Evolutionary conservation across 768 basidiomycete species (phyloP), one percentile per base, ranked within the genome.

Genomic region (Leucocoprinus birnbaumii): DNA sequence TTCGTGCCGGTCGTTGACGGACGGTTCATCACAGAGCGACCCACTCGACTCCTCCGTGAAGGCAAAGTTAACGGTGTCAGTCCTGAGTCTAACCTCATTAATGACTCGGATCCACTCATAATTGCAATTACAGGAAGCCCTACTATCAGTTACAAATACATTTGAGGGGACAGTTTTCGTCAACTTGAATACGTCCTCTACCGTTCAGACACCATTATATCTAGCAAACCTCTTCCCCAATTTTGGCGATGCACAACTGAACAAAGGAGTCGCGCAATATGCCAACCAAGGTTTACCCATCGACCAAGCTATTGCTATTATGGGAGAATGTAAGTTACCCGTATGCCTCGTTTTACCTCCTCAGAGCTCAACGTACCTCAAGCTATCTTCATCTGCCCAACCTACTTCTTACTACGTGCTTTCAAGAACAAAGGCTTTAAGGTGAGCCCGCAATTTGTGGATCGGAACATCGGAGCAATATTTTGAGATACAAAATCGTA

Each of bases 1-100:
- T 78, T 76, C 40, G 69, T 70, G 13, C 79, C 80, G 0, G 78
- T 82, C n/a, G 71, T 82, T 2, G 80, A 82, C 59, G 80, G 76
- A 1, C 65, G 62, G 1, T 75, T 78, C 55, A 79, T 80, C 34
- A 63, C 69, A 0, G 71, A 75, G 40, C 64, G 75, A n/a, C 77
- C 79, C 4, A 75, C 68, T 0, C 53, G 68, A 45, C 65, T 73
- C 3, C 53, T 82, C 18, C 59, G 61, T 7, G 64, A 67, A 34
- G 68, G 74, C 13, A 69, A 66, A 56, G 51, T 76, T 38, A 81
- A 80, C 44, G 74, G 72, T n/a, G 78, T 80, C n/a, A n/a, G n/a
- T n/a, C n/a, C n/a, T n/a, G n/a, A n/a, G n/a, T n/a, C n/a, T n/a
- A n/a, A n/a, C n/a, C n/a, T n/a, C n/a, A 31, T 18, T 21, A 11